A percentile compares a stretch with the other conserved stretches of the same genome.
Conservation (phyloP, 116 monocot genomes). For the Phalaenopsis hybrid region DNA sequence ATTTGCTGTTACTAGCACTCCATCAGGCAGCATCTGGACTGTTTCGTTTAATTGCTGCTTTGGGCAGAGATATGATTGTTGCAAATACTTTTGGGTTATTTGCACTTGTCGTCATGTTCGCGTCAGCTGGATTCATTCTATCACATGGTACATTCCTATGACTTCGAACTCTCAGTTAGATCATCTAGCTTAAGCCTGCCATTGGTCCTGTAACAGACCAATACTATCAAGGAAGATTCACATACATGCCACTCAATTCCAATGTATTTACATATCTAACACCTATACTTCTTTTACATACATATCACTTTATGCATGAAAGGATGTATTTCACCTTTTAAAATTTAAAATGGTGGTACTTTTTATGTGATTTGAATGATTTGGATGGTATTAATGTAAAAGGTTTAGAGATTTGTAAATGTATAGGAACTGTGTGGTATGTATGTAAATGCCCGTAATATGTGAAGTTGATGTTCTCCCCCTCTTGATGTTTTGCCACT, state of each 20-base stretch:
- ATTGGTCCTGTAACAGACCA: neutral
- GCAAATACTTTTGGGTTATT: slow-evolving; percentile 42
- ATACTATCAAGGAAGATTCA: neutral
- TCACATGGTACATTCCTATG: slow-evolving; percentile 16
- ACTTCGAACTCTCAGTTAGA: neutral
- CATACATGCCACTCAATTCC: too few species aligned
- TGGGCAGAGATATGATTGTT: slow-evolving; percentile 35
- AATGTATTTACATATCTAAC: too few species aligned
- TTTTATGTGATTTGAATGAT: too few species aligned
- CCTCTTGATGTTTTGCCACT: neutral
- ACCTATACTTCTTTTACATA: too few species aligned
- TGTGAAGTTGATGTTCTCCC: neutral
- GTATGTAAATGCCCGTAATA: neutral
- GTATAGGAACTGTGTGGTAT: too few species aligned
- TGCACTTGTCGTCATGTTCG: slow-evolving; percentile 31
- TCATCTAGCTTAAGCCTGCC: neutral
- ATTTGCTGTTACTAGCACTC: slow-evolving; percentile 26
- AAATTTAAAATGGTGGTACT: too few species aligned
- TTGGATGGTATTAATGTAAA: too few species aligned
- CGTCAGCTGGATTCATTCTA: slow-evolving; percentile 41
- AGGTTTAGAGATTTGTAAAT: too few species aligned
- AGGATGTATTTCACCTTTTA: too few species aligned
- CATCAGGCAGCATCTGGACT: slow-evolving; percentile 34
- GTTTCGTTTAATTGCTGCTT: slow-evolving; percentile 38
- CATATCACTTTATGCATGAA: too few species aligned